phyloP scores from a whole-genome alignment of 2,329 filamentous ascomycete species.

The Furcasterigmium sp. region DNA sequence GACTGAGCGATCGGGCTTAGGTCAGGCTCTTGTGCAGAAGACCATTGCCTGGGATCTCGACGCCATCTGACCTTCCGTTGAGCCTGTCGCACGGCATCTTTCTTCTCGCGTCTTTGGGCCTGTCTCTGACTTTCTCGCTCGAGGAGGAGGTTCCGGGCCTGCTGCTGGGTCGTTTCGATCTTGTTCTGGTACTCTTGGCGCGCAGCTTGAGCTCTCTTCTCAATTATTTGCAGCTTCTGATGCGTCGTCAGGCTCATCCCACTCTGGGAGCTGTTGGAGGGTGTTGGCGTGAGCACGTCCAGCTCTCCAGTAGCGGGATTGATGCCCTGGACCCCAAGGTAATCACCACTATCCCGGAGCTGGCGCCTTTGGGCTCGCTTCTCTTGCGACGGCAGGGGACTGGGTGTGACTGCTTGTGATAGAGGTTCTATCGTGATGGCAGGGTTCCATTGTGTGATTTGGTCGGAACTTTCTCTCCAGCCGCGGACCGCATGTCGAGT shows the following conservation, averaged over 20 bases:
- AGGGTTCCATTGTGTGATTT: slow-evolving; percentile 28
- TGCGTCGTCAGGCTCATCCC: slow-evolving; percentile 23
- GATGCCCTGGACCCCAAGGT: slow-evolving; percentile 51
- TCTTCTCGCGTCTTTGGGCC: slow-evolving; percentile 35
- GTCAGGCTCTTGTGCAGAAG: slow-evolving; percentile 42
- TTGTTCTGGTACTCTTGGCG: slow-evolving; percentile 29
- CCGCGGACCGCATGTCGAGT: background rate
- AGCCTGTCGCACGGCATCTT: slow-evolving; percentile 27
- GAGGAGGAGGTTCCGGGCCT: slow-evolving; percentile 25
- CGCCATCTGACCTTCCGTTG: slow-evolving; percentile 36
- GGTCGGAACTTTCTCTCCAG: slow-evolving; percentile 18
- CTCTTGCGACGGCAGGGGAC: background rate
- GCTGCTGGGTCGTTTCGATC: slow-evolving; percentile 39
- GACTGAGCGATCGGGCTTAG: slow-evolving; percentile 46
- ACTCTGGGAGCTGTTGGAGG: slow-evolving; percentile 40
- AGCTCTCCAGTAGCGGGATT: slow-evolving; percentile 52
- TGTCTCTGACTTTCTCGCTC: slow-evolving; percentile 30
- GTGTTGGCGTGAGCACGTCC: slow-evolving; percentile 45
- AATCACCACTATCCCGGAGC: slow-evolving; percentile 52
- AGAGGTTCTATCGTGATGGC: slow-evolving; percentile 17
- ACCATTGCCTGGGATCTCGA: slow-evolving; percentile 42
- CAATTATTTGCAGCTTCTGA: slow-evolving; percentile 24
- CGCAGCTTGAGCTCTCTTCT: slow-evolving; percentile 25
- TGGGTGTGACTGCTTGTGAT: background rate
- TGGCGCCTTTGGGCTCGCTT: slow-evolving; percentile 29